Base-by-base conservation (phyloP, 345 rosid genomes). In the Gossypium bickii region DNA sequence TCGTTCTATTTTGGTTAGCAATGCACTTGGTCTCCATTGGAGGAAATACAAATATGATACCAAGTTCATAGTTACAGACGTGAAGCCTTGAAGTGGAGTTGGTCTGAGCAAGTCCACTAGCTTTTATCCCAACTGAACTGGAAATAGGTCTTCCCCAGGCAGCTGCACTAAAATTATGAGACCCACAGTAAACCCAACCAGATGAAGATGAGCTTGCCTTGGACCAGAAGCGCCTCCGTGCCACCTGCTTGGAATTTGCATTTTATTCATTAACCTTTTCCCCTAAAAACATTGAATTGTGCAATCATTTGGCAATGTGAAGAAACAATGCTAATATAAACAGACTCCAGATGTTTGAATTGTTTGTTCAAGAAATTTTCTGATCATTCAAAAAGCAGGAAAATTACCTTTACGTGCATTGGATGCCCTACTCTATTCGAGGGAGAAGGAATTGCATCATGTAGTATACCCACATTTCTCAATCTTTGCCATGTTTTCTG, bases 101-200 rank as follows among this genome's bases (percentile, higher is more conserved):
- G 55, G 78, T 60, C 75, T 53, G 70, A 69, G 66, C 70, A 20
- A 57, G 67, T 61, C 79, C 84, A 55, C 85, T 81, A 17, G 80
- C 72, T 29, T 77, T 87, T 64, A 25, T 76, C 59, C 81, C 76
- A 63, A 75, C 56, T 67, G 86, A 81, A 71, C 76, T 79, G 57
- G 87, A 83, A 27, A 88, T 83, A 55, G 82, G 78, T 70, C 90
- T 84, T 74, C 98, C 98, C 97, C 98, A 94, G 17, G 98, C 97
- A 78, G 97, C 95, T 51, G 90, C 85, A 81, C 98, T 94, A 77
- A 92, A 89, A 78, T 92, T 94, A 83, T 92, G 98, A 27, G 98
- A 94, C 47, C 97, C 97, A 25, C 93, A 86, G 62, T 94, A 94
- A 75, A 92, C 90, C 97, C 97, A 94, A 52, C 98, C 98, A 74